phyloP scores from a whole-genome alignment of 164 flowering plant genomes.

The Magnolia changhungtana region DNA sequence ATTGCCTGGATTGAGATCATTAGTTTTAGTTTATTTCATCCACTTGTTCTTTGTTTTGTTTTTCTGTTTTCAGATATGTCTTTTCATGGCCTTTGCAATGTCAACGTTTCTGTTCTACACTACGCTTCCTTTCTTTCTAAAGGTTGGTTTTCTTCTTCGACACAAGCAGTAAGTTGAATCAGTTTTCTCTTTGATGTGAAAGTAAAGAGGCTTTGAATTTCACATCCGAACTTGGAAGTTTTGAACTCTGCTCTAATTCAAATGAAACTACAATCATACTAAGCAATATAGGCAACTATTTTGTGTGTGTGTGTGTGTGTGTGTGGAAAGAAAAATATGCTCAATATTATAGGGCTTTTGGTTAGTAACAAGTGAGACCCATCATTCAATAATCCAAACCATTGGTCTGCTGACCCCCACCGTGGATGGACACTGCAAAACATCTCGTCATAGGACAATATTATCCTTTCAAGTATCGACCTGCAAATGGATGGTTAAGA shows the following conservation, averaged over 20 bases:
- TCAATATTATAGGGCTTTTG: no score
- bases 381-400: no score
- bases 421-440: no score
- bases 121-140: constrained; percentile 51
- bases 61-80: constrained; percentile 40
- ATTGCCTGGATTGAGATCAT: background rate
- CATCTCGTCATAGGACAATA: no score
- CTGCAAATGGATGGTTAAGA: no score
- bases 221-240: background rate
- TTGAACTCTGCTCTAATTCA: background rate
- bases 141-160: constrained; percentile 37
- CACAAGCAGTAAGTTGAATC: background rate
- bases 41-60: background rate
- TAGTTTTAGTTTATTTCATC: background rate
- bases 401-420: no score
- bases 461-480: no score
- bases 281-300: no score
- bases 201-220: background rate
- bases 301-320: no score
- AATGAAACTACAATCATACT: background rate
- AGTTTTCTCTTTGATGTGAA: background rate
- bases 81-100: constrained; percentile 41
- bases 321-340: no score
- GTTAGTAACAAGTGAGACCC: no score
- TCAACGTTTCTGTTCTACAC: constrained; percentile 53